Percentiles rank a stretch among this genome's conserved stretches.
Conservation (phyloP, 2,329 filamentous ascomycete species). For the Fusarium piperis region DNA sequence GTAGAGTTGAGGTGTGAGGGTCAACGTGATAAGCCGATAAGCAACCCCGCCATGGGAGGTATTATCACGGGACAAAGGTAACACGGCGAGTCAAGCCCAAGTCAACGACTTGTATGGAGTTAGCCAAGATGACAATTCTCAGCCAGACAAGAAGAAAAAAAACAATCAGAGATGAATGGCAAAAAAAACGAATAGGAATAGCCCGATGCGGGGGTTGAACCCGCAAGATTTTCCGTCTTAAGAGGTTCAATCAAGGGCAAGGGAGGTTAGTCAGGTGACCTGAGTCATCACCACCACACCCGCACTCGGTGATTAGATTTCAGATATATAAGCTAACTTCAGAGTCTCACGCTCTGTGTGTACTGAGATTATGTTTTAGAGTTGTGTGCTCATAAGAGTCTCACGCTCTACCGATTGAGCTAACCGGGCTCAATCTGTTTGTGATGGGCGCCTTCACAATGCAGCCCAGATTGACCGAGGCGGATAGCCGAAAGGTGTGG, state of each 20-base stretch:
- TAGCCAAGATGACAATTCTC: neutral
- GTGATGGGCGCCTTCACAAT: neutral
- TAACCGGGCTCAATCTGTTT: conserved; percentile 41
- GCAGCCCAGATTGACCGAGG: neutral
- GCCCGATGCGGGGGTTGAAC: conserved; percentile 61
- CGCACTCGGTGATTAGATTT: neutral
- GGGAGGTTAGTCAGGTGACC: too few relatives aligned
- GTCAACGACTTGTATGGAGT: neutral
- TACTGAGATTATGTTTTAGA: too few relatives aligned
- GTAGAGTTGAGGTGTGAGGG: neutral
- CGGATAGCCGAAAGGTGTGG: neutral
- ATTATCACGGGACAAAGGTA: neutral
- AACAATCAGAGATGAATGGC: neutral
- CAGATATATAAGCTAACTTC: too few relatives aligned
- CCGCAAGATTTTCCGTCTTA: too few relatives aligned
- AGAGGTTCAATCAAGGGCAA: too few relatives aligned
- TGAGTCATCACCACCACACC: too few relatives aligned
- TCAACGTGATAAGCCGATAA: neutral
- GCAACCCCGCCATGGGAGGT: neutral
- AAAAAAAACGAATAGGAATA: conserved; percentile 45
- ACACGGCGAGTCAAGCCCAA: neutral
- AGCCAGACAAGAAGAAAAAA: neutral
- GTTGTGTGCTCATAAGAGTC: too few relatives aligned
- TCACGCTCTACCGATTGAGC: conserved; percentile 66
- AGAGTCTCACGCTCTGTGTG: too few relatives aligned